phyloP scores from a whole-genome alignment of 306 rosid genomes.

The Abrus pulchellus region DNA sequence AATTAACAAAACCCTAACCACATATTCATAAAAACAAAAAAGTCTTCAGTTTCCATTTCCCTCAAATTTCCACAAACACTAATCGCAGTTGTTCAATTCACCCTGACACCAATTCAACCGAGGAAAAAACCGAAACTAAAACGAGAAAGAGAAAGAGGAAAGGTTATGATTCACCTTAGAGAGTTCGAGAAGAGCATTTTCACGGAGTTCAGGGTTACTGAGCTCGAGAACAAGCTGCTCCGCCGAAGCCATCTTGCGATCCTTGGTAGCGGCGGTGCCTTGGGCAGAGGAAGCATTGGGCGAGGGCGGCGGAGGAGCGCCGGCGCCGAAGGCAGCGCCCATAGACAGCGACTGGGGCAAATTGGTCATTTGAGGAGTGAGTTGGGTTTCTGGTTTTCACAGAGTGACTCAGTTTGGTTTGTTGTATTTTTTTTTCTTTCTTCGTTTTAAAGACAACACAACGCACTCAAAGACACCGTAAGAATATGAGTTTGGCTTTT shows the following conservation, averaged over 20 bases:
- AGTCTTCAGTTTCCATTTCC: neutral
- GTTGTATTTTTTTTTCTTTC: neutral
- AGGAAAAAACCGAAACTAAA: too few species aligned
- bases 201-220: slow-evolving; percentile 61
- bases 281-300: slow-evolving; percentile 44
- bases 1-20: slow-evolving; percentile 9
- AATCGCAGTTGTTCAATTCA: neutral
- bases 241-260: slow-evolving; percentile 82
- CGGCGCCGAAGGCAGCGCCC: slow-evolving; percentile 65
- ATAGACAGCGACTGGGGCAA: slow-evolving; percentile 52
- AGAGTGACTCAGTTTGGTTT: neutral
- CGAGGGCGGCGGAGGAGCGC: neutral
- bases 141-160: neutral
- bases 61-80: neutral
- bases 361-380: slow-evolving; percentile 38
- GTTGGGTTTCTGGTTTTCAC: neutral
- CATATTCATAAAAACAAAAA: neutral
- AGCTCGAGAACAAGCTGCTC: slow-evolving; percentile 63
- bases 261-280: slow-evolving; percentile 45
- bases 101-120: neutral
- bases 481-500: neutral
- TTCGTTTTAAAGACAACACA: neutral
- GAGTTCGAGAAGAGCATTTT: slow-evolving; percentile 61
- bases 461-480: neutral
- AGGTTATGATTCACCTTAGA: slow-evolving; percentile 48